Base-by-base conservation (phyloP, 2,329 filamentous ascomycete genomes). In the Alternaria atra region DNA sequence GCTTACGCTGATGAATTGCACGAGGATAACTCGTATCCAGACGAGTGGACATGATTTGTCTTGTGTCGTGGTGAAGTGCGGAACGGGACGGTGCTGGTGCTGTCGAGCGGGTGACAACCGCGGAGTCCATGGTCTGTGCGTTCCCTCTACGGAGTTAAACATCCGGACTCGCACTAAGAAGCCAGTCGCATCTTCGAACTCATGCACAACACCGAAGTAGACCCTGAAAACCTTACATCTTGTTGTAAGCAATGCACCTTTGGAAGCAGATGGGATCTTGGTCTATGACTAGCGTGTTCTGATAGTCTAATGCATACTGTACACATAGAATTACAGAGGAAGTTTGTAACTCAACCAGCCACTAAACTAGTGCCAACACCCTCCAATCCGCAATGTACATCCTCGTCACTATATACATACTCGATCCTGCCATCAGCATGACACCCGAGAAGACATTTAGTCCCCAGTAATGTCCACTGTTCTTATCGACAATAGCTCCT, bases 391-490 rank as follows among this genome's bases (percentile, higher is more conserved):
- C 71, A 43, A 76, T 50, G 12, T 70, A 64, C 52, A 72, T 67
- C 23, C 77, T 71, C 8, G 75, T 73, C 8, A 73, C 15, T 0
- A 65, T 60, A 29, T 77, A 77, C 43, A 77, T 48, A 12, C 73
- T 55, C 35, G 77, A 76, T n/a, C 83, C 84, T 5, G 70, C 77
- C 29, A 81, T 47, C 73, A 85, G 81, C 60, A 84, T 78, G 15
- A 86, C 76, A 1, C 90, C 90, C 48, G 85, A 85, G 71, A 91
- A 92, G 2, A 91, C 79, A 78, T 91, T 88, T 63, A 91, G 68
- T 2, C 86, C 85, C 17, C 85, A 78, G 64, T 85, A 91, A 7
- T 75, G 75, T 3, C 87, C 88, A 43, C 84, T 30, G 84, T 79
- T 84, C 82, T 86, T 66, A 3, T 79, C 73, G 4, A 87, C 68